Conservation (phyloP, 345 rosid genomes). For the Bruguiera sexangula region DNA sequence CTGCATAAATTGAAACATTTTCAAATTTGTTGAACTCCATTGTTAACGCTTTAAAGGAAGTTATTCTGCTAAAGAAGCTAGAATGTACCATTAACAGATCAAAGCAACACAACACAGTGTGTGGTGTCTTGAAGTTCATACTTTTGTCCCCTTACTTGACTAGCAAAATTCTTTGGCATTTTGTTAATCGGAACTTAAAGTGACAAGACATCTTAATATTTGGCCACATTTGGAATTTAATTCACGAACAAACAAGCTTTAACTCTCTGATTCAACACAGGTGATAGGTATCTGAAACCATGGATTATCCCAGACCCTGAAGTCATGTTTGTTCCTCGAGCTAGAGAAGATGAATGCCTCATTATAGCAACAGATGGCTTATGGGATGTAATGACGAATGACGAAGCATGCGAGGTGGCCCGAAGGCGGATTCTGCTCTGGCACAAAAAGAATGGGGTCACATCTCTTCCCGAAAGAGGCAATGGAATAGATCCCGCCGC, state of each 20-base stretch:
- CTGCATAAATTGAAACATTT: background rate
- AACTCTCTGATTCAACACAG: slow-evolving; percentile 5
- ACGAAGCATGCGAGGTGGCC: slow-evolving; percentile 32
- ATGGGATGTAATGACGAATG: slow-evolving; percentile 37
- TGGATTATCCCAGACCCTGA: slow-evolving; percentile 30
- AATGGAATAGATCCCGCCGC: slow-evolving; percentile 19
- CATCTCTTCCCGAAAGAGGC: slow-evolving; percentile 12
- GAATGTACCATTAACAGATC: background rate
- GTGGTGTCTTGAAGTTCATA: background rate
- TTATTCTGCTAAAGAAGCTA: background rate
- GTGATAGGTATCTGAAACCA: slow-evolving; percentile 30
- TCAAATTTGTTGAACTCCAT: background rate
- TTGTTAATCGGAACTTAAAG: background rate
- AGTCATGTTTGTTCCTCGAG: slow-evolving; percentile 27
- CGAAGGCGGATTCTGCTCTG: slow-evolving; percentile 23
- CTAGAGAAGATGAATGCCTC: slow-evolving; percentile 35
- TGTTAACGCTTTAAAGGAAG: background rate
- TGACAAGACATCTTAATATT: background rate
- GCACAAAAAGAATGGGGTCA: slow-evolving; percentile 27
- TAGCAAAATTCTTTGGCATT: background rate
- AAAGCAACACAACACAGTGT: background rate
- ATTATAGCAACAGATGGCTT: slow-evolving; percentile 36
- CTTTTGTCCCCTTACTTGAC: background rate
- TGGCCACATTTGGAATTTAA: background rate
- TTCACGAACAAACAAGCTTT: background rate